These are phyloP conservation scores for Boletus fagicola DNA, from an alignment of 768 basidiomycete genomes.

Conservation along the genomic window DNA sequence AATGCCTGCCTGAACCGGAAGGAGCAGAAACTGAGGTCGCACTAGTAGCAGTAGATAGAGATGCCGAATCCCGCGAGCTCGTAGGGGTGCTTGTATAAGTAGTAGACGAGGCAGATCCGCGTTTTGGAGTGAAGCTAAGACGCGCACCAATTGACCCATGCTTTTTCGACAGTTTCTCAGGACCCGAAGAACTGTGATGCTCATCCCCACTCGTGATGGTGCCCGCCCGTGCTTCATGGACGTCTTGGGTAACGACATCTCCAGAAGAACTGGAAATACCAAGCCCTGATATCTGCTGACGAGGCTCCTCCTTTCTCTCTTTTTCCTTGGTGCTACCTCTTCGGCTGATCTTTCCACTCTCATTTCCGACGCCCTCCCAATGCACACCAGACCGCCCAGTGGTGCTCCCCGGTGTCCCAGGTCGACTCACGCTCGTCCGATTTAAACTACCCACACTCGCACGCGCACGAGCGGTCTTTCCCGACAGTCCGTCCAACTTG, in stretches of 20 bases:
- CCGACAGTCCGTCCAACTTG: conserved; percentile 86
- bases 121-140: conserved; percentile 79
- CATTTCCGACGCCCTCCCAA: conserved; percentile 68
- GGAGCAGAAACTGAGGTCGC: conserved; percentile 65
- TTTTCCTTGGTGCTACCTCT: conserved; percentile 42
- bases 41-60: conserved; percentile 75
- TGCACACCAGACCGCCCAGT: conserved; percentile 47
- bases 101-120: conserved; percentile 86
- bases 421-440: conserved; percentile 64
- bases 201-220: conserved; percentile 59
- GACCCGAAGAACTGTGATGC: conserved; percentile 41
- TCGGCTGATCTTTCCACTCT: conserved; percentile 36
- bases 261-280: conserved; percentile 38
- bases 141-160: conserved; percentile 52
- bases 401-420: conserved; percentile 70
- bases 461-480: conserved; percentile 71
- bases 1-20: conserved; percentile 69
- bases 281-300: conserved; percentile 28
- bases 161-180: conserved; percentile 72
- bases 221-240: conserved; percentile 41
- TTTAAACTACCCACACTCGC: conserved; percentile 75
- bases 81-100: conserved; percentile 77
- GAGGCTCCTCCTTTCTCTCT: conserved; percentile 43
- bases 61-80: conserved; percentile 87
- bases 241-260: conserved; percentile 37